Base-by-base conservation (phyloP, 495 filamentous ascomycete genomes). In the Aspergillus funiculosus region DNA sequence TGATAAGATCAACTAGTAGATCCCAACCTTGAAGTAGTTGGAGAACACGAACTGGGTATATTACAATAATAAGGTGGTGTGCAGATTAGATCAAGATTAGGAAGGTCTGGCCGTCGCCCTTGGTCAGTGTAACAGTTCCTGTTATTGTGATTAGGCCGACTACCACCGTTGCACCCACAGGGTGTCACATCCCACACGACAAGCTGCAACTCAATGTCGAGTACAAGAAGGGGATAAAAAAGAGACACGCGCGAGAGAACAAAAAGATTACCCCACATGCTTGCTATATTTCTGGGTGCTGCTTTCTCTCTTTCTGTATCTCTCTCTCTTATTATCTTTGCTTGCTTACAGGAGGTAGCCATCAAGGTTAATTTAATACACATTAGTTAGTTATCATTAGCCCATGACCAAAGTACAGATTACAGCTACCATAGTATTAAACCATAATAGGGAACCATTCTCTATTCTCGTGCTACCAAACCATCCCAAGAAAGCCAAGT, bases 131-230 rank as follows among this genome's bases (percentile, higher is more conserved):
- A 68, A 68, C 65, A 52, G 59, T 68, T 53, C 54, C 57, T 48
- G 27, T 52, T 47, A 57, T 35, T 32, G 37, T 53, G 47, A 52
- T 46, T 44, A 47, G 53, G 49, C 58, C 58, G 58, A 61, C 54
- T 69, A 68, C 64, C 64, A 69, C 66, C 66, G 66, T 69, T 67
- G 64, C 66, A 69, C 62, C 52, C 60, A 63, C 53, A 46, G 51
- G 51, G 60, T 60, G 59, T 61, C 52, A 50, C 62, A 61, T 65
- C 54, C 62, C 59, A 52, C 50, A 14, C 32, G 26, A 40, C 20
- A n/a, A 21, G 39, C 39, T 41, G 25, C 39, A 38, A 38, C 26
- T 43, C 8, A 31, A 22, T 30, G 25, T 14, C n/a, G n/a, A n/a
- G n/a, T n/a, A n/a, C 13, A 10, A 31, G 18, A 21, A 9, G 13